phyloP scores from a whole-genome alignment of 768 basidiomycete genomes.

The Phylloporus arenicola region DNA sequence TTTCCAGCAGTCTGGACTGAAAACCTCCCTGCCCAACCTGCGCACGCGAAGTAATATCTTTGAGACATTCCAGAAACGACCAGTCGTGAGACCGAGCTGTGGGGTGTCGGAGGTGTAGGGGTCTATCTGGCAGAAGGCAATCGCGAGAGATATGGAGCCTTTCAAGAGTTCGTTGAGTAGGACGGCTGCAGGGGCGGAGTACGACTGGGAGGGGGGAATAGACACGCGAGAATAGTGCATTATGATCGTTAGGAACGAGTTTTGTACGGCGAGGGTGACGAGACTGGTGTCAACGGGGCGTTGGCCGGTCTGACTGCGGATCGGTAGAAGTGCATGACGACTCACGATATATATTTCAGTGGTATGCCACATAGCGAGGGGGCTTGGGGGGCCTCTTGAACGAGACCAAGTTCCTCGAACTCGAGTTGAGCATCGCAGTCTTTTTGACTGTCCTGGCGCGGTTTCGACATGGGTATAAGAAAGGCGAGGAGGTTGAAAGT shows the following conservation, averaged over 20 bases:
- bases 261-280: slow-evolving; percentile 86
- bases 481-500: slow-evolving; percentile 2
- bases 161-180: slow-evolving; percentile 93
- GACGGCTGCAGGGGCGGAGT: slow-evolving; percentile 92
- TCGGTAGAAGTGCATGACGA: slow-evolving; percentile 16
- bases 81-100: slow-evolving; percentile 27
- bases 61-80: slow-evolving; percentile 35
- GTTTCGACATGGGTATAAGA: slow-evolving; percentile 28
- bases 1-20: slow-evolving; percentile 95
- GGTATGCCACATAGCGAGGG: slow-evolving; percentile 67
- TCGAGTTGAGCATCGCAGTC: slow-evolving; percentile 36
- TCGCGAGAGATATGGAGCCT: slow-evolving; percentile 76
- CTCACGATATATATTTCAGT: slow-evolving; percentile 76
- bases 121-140: slow-evolving; percentile 71
- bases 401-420: slow-evolving; percentile 42
- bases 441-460: slow-evolving; percentile 24
- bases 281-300: slow-evolving; percentile 41
- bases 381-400: slow-evolving; percentile 31
- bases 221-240: slow-evolving; percentile 96
- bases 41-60: slow-evolving; percentile 44
- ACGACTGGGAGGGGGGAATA: slow-evolving; percentile 65
- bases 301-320: slow-evolving; percentile 6
- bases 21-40: slow-evolving; percentile 61
- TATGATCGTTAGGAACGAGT: slow-evolving; percentile 84
- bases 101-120: slow-evolving; percentile 26